Evolutionary conservation across 495 filamentous ascomycete genomes (phyloP).

Genomic region (Cladorrhinum samala): DNA sequence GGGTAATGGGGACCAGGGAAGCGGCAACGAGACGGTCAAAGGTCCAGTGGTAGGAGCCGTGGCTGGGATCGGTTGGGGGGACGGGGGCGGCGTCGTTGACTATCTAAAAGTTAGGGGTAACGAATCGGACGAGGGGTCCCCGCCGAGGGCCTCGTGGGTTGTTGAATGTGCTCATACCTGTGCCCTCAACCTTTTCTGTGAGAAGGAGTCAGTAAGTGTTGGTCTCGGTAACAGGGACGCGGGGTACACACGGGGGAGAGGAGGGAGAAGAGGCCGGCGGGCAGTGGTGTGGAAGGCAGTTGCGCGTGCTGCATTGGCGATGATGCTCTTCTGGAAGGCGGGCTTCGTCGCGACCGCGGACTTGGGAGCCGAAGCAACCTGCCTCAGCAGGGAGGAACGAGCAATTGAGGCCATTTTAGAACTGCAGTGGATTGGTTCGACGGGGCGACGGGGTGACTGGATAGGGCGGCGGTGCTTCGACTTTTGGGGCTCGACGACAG

Average conservation of each 20-base stretch:
- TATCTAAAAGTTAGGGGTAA: conserved; percentile 27
- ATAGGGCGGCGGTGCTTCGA: conserved; percentile 2
- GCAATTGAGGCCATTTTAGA: conserved; percentile 48
- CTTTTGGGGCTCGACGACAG: conserved; percentile 2
- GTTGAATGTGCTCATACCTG: conserved; percentile 50
- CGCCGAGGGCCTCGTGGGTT: conserved; percentile 7
- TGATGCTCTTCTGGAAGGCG: conserved; percentile 17
- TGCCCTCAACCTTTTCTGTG: conserved; percentile 70
- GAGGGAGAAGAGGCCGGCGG: conserved; percentile 59
- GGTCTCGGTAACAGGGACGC: conserved; percentile 7
- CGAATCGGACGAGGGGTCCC: too few relatives aligned
- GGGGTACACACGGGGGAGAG: conserved; percentile 23
- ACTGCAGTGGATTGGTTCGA: conserved; percentile 23
- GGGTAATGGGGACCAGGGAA: conserved; percentile 74
- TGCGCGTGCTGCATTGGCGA: conserved; percentile 34
- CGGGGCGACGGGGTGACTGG: conserved; percentile 3
- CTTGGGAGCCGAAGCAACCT: conserved; percentile 33
- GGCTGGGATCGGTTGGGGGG: conserved; percentile 60
- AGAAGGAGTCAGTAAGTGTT: conserved; percentile 9
- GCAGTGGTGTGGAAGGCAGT: conserved; percentile 70
- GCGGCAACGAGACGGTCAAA: conserved; percentile 81
- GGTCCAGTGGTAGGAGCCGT: conserved; percentile 97
- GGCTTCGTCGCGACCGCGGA: conserved; percentile 19
- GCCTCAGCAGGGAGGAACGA: conserved; percentile 48
- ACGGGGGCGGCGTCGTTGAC: conserved; percentile 82